Evolutionary conservation across 306 rosid genomes (phyloP), one percentile per base, ranked within the genome.

Genomic region (Sicyos baderoa): DNA sequence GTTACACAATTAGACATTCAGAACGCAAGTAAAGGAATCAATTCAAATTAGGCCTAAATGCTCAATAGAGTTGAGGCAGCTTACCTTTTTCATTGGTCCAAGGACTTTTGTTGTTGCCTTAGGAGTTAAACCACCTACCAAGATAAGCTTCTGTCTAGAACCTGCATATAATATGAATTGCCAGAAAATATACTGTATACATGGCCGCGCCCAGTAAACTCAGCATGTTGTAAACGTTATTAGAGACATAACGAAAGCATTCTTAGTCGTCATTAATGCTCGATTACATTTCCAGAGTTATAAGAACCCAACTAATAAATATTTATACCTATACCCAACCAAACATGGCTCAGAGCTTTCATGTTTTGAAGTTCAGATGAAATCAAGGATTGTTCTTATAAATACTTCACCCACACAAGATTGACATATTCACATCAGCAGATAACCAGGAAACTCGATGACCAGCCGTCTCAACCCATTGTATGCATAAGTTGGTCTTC

Each of bases 391-490:
- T 19, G 19, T 19, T 21, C 52, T 1, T 8, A 42, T 63, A 40
- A 63, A 63, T 18, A 63, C 50, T 65, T 65, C 54, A 45, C 40
- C 54, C 71, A 65, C 40, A 45, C 54, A 65, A 65, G 45, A 45
- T 6, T 45, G 45, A 42, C 21, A 22, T 65, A 65, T 65, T 65
- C 71, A 65, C 71, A 65, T 65, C 71, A 45, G 54, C 71, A 45
- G 54, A 72, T 75, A 61, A 77, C 76, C 71, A 69, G 48, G 70
- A 70, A 64, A 47, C 57, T 49, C 21, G 56, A 76, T 65, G 16
- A 64, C 54, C 56, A 73, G 77, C 63, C 71, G 71, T 61, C 76
- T 59, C 48, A 16, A 14, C 70, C 70, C 54, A 44, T 21, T 44
- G 50, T 45, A 64, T 42, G 18, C 27, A 4, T 64, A 64, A 35